A percentile compares a stretch with the other conserved stretches of the same genome.
phyloP scores from a whole-genome alignment of 495 filamentous ascomycete species.

The Monascus purpureus region DNA sequence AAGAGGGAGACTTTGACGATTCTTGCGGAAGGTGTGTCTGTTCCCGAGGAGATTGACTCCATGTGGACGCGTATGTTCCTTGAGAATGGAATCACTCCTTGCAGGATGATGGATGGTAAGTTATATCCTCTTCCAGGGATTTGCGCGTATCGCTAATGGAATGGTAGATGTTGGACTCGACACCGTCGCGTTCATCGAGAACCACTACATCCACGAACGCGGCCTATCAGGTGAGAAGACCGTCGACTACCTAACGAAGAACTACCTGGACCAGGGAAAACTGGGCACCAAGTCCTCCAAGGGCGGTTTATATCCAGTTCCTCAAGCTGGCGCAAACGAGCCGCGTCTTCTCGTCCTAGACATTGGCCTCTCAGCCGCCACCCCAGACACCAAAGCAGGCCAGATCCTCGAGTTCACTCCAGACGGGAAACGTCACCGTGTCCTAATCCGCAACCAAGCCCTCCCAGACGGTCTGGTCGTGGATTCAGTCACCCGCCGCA shows the following conservation, averaged over 20 bases:
- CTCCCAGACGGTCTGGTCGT: conserved; percentile 35
- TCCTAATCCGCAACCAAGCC: conserved; percentile 13
- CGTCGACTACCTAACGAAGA: conserved; percentile 22
- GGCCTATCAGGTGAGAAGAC: conserved; percentile 18
- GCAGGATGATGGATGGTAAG: conserved; percentile 20
- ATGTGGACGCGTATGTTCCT: conserved; percentile 28
- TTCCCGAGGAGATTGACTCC: conserved; percentile 32
- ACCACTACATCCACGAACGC: conserved; percentile 31
- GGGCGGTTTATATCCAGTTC: conserved; percentile 15
- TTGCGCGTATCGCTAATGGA: too few relatives aligned
- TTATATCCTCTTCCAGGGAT: too few relatives aligned
- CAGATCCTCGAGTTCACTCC: conserved; percentile 10
- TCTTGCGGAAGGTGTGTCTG: conserved; percentile 33
- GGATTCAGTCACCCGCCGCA: conserved; percentile 12
- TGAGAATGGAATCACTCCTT: conserved; percentile 11
- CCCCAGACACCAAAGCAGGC: conserved; percentile 7
- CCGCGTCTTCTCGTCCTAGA: conserved; percentile 13
- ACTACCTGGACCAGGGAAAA: conserved; percentile 27
- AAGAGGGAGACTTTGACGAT: conserved; percentile 39
- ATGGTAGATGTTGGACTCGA: conserved; percentile 38
- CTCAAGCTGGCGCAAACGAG: neutral
- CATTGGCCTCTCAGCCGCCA: conserved; percentile 11
- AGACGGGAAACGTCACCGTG: conserved; percentile 4
- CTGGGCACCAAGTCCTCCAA: conserved; percentile 12
- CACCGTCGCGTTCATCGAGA: conserved; percentile 32